phyloP scores from a whole-genome alignment of 306 rosid species.

The Vigna radiata region DNA sequence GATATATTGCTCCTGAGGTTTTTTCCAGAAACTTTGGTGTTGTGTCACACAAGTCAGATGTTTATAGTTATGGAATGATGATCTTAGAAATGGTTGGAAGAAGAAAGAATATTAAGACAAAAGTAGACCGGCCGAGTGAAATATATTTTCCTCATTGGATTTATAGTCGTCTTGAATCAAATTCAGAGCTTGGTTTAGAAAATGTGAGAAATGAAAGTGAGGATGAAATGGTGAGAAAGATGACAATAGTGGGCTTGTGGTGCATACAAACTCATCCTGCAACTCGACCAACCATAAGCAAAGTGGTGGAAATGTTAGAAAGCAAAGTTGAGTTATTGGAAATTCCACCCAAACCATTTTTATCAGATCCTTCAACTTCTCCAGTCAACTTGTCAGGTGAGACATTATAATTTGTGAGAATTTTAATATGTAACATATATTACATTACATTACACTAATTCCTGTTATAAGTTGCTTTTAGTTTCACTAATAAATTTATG shows the following conservation, averaged over 20 bases:
- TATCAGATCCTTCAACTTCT: constrained; percentile 27
- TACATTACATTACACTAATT: not conserved
- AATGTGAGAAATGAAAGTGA: not conserved
- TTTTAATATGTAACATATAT: not conserved
- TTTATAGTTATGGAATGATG: constrained; percentile 56
- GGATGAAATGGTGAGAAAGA: not conserved
- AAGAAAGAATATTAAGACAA: constrained; percentile 28
- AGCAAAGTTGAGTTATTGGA: not conserved
- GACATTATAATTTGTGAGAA: not conserved
- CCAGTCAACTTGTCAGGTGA: not conserved
- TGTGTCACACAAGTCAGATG: constrained; percentile 54
- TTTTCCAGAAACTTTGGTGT: constrained; percentile 47
- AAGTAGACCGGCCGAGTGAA: constrained; percentile 38
- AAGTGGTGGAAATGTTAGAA: not conserved
- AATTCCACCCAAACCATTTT: constrained; percentile 41
- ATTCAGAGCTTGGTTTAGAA: not conserved
- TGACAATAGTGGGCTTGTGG: constrained; percentile 48
- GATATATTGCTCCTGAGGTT: constrained; percentile 53
- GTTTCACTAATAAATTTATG: too few species aligned
- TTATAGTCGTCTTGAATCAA: constrained; percentile 37
- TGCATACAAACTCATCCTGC: constrained; percentile 42
- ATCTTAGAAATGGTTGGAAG: constrained; percentile 49
- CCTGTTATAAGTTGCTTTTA: not conserved
- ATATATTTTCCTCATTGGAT: constrained; percentile 56
- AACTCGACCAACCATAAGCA: constrained; percentile 1